Percentiles rank a stretch among this genome's conserved stretches.
phyloP scores from a whole-genome alignment of 345 rosid genomes.

The Eucalyptus curtisii region DNA sequence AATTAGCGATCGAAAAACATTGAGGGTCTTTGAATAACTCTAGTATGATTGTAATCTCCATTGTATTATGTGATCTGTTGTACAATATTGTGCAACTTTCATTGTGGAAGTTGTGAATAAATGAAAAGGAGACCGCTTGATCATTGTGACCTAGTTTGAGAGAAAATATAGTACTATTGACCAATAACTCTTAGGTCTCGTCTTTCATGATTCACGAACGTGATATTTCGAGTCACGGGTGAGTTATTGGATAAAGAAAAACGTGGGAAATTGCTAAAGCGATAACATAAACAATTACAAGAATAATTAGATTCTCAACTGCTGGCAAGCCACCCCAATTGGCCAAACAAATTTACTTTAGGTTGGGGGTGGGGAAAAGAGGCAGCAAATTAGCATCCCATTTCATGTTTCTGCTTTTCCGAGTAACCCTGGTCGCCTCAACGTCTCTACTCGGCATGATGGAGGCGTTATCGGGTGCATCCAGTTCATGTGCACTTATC shows the following conservation, averaged over 20 bases:
- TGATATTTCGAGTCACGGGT: background rate
- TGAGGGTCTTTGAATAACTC: background rate
- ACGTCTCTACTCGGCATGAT: background rate
- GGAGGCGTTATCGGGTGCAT: background rate
- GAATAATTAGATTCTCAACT: background rate
- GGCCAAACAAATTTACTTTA: background rate
- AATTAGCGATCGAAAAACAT: accelerated
- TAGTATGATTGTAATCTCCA: accelerated
- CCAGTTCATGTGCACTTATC: background rate
- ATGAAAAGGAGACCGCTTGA: background rate
- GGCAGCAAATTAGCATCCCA: background rate
- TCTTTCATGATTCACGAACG: background rate
- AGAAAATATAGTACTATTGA: background rate
- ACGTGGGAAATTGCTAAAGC: background rate
- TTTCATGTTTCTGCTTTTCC: background rate
- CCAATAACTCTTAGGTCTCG: background rate
- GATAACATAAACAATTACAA: background rate
- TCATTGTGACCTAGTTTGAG: background rate
- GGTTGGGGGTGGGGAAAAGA: background rate
- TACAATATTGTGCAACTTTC: accelerated
- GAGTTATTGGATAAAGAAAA: background rate
- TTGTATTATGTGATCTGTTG: accelerated
- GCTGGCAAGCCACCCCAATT: background rate
- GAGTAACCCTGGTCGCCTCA: background rate
- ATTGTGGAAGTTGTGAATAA: background rate